Base-by-base conservation (phyloP, 768 basidiomycete genomes). In the Lentinula raphanica region DNA sequence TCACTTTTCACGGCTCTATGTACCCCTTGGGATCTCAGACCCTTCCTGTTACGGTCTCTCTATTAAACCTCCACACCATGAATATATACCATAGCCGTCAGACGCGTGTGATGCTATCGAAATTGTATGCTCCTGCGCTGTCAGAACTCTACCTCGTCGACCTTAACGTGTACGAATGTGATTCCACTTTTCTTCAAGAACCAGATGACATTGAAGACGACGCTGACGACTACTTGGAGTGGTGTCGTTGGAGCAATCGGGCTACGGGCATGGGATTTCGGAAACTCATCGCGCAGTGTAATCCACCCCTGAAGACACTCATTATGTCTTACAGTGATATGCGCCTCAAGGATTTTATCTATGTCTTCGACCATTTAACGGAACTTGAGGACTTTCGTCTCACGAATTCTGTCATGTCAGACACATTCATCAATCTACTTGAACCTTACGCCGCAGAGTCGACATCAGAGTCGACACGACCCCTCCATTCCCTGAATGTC, bases 241-340 rank as follows among this genome's bases (percentile, higher is more conserved):
- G 86, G 65, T 89, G 87, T 5, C 87, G 86, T 17, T 87, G 75
- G 65, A 91, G 86, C 55, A 89, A 91, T 68, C 85, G 79, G 49
- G 86, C 86, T 21, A 91, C 87, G 2, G 90, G 90, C 21, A 88
- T 90, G 87, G 90, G 90, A 11, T 71, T 92, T 21, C 84, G 90
- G 28, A 77, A 73, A 44, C 79, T 92, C 56, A 77, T 90, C 31
- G 65, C 71, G 8, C 81, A 86, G 9, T 85, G 79, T 58, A 73
- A 72, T 49, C 90, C 90, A 2, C 86, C 86, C 13, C 71, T 92
- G 39, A 76, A 76, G 49, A 69, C 83, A 31, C 79, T 91, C 23
- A 80, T 86, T 65, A 91, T 92, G 89, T 85, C 90, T 64, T 87
- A 85, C 63, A 85, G 86, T 54, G 90, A 91, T 71, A 85, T 90